phyloP scores from a whole-genome alignment of 2,329 filamentous ascomycete species.

The Colletotrichum destructivum region DNA sequence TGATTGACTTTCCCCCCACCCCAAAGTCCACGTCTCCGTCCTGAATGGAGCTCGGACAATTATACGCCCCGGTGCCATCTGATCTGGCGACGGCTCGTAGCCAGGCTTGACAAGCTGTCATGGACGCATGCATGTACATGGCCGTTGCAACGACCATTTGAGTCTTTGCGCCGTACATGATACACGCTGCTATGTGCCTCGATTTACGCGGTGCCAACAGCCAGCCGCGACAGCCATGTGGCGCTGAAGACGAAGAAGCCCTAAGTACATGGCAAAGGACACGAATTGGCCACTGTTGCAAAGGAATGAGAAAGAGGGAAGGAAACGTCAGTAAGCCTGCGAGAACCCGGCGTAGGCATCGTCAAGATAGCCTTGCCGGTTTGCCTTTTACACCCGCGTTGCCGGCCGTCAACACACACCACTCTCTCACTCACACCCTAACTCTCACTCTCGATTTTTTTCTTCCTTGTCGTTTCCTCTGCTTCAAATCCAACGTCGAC shows the following conservation, averaged over 20 bases:
- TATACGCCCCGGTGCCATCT: conserved; percentile 34
- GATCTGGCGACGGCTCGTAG: conserved; percentile 36
- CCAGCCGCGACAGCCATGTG: not conserved
- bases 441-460: not conserved
- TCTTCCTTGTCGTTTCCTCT: not conserved
- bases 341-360: not conserved
- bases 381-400: not conserved
- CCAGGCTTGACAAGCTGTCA: conserved; percentile 40
- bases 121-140: conserved; percentile 31
- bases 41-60: conserved; percentile 37
- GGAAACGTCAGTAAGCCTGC: not conserved
- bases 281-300: not conserved
- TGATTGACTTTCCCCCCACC: not conserved
- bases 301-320: not conserved
- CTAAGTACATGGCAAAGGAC: not conserved
- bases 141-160: conserved; percentile 16
- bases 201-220: not conserved
- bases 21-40: conserved; percentile 16
- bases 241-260: not conserved
- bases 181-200: not conserved
- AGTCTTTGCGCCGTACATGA: conserved; percentile 14
- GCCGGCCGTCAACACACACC: not conserved
- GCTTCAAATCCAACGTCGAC: not conserved
- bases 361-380: not conserved
- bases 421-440: not conserved